Percentiles rank a stretch among this genome's conserved stretches.
Conservation (phyloP, 768 basidiomycete species). For the Tephrocybe sp. region DNA sequence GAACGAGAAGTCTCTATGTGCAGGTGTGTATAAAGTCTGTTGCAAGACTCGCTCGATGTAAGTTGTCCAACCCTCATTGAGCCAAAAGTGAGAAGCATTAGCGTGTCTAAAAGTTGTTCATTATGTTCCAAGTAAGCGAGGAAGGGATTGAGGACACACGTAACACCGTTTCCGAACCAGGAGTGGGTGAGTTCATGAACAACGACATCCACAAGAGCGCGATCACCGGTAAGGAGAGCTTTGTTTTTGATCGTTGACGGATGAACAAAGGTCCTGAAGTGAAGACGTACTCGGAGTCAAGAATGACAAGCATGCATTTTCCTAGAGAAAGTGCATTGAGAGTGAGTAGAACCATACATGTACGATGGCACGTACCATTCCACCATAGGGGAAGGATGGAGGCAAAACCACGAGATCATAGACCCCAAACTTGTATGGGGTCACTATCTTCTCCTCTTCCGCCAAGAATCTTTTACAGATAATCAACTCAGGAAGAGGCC, state of each 20-base stretch:
- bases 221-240: constrained; percentile 87
- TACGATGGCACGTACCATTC: constrained; percentile 55
- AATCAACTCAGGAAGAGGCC: background rate
- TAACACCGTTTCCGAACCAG: constrained; percentile 92
- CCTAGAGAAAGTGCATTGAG: constrained; percentile 37
- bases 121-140: background rate
- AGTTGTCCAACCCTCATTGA: constrained; percentile 93
- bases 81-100: constrained; percentile 79
- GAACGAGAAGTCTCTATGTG: constrained; percentile 77
- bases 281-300: constrained; percentile 71
- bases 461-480: constrained; percentile 58
- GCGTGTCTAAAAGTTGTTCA: constrained; percentile 46
- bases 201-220: constrained; percentile 82
- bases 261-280: background rate
- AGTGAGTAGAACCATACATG: background rate
- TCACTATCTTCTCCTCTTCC: constrained; percentile 71
- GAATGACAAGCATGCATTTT: constrained; percentile 88
- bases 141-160: constrained; percentile 35
- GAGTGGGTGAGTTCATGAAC: constrained; percentile 87
- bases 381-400: constrained; percentile 91
- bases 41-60: constrained; percentile 86
- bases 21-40: constrained; percentile 65
- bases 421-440: constrained; percentile 78
- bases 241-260: background rate
- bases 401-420: constrained; percentile 90